Evolutionary conservation across 75 land plant species (phyloP).

Genomic region (Adiantum capillusveneris): DNA sequence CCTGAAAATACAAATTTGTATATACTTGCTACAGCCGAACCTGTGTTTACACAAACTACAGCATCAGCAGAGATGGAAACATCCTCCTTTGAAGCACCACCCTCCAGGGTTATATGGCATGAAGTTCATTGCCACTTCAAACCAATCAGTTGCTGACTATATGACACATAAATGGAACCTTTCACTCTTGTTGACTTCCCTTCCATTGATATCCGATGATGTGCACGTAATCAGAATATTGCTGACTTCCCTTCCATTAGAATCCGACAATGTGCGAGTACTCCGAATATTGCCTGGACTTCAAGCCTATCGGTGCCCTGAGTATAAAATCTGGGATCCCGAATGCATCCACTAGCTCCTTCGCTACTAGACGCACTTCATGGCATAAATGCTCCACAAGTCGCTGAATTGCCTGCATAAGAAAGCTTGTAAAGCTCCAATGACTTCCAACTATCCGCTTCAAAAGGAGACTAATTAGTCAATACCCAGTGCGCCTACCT

Average conservation of each 20-base stretch:
- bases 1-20: no score
- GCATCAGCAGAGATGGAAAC: no score
- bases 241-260: slow-evolving; percentile 21
- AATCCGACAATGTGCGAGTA: slow-evolving; percentile 83
- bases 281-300: slow-evolving; percentile 70
- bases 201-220: no score
- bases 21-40: no score
- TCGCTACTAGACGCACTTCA: slow-evolving; percentile 69
- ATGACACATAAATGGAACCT: no score
- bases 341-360: slow-evolving; percentile 78
- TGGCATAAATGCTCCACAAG: slow-evolving; percentile 74
- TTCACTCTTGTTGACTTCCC: no score
- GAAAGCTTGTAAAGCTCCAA: neutral
- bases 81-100: no score
- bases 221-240: no score
- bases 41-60: no score
- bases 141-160: no score
- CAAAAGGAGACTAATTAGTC: neutral
- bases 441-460: neutral
- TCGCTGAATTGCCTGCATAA: slow-evolving; percentile 79
- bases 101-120: no score
- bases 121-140: no score
- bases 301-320: slow-evolving; percentile 82
- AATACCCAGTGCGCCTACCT: slow-evolving; percentile 35
- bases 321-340: slow-evolving; percentile 72